phyloP scores from a whole-genome alignment of 768 basidiomycete genomes.

The Boletellus emodensis region DNA sequence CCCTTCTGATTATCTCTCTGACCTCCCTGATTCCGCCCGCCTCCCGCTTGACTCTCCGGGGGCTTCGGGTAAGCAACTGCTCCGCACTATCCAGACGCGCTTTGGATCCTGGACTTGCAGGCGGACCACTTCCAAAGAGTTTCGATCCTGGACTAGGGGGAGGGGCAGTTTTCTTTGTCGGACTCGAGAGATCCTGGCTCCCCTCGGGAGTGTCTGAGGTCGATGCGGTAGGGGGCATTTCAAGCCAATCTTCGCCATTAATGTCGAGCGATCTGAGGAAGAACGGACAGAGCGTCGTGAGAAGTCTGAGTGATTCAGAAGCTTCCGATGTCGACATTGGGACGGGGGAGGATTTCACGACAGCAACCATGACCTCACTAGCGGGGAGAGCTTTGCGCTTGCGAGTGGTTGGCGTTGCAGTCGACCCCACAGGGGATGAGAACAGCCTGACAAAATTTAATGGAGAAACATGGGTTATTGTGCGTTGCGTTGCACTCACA shows the following conservation, averaged over 20 bases:
- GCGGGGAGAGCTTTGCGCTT: slow-evolving; percentile 69
- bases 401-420: slow-evolving; percentile 52
- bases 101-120: slow-evolving; percentile 48
- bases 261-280: slow-evolving; percentile 66
- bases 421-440: slow-evolving; percentile 54
- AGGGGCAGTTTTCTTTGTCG: slow-evolving; percentile 32
- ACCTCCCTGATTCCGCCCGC: slow-evolving; percentile 74
- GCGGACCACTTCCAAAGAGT: slow-evolving; percentile 21
- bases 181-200: slow-evolving; percentile 27
- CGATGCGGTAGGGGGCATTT: slow-evolving; percentile 38
- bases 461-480: neutral
- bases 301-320: slow-evolving; percentile 63
- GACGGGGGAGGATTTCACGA: slow-evolving; percentile 78
- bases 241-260: slow-evolving; percentile 51
- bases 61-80: slow-evolving; percentile 65
- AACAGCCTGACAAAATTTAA: slow-evolving; percentile 48
- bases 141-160: slow-evolving; percentile 42
- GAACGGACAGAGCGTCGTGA: slow-evolving; percentile 72
- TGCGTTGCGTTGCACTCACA: slow-evolving; percentile 42
- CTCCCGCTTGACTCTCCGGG: slow-evolving; percentile 65
- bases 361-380: slow-evolving; percentile 60
- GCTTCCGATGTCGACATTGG: slow-evolving; percentile 78
- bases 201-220: slow-evolving; percentile 13
- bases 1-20: slow-evolving; percentile 74
- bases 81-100: slow-evolving; percentile 56